Conservation (phyloP, 257 asterid genomes). For the Gynochthodes officinalis region DNA sequence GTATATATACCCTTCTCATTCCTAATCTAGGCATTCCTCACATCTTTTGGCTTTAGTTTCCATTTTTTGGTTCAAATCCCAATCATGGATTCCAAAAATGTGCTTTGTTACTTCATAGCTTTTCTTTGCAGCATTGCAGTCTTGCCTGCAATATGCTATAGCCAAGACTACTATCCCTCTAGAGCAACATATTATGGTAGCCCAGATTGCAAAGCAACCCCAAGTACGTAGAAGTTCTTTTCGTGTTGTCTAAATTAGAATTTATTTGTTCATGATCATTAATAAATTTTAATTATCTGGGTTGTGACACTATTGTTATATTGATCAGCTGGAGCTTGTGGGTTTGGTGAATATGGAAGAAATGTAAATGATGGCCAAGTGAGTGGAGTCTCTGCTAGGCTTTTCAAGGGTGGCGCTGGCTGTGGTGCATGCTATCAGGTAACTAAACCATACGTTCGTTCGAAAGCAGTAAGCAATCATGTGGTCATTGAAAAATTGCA, state of each 20-base stretch:
- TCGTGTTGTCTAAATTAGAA: too few species aligned
- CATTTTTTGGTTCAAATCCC: background rate
- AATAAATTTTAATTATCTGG: too few species aligned
- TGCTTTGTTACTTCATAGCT: background rate
- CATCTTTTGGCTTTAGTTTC: too few species aligned
- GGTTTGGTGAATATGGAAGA: too few species aligned
- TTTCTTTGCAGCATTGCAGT: constrained; percentile 15
- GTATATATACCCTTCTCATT: constrained; percentile 22
- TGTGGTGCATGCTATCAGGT: constrained; percentile 90
- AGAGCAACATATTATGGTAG: constrained; percentile 91
- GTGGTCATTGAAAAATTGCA: too few species aligned
- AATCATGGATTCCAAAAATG: constrained; percentile 17
- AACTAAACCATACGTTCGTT: background rate
- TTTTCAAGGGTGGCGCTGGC: constrained; percentile 59
- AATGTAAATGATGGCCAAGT: constrained; percentile 53
- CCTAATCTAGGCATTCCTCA: background rate
- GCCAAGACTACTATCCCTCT: constrained; percentile 36
- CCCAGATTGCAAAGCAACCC: constrained; percentile 62
- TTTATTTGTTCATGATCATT: too few species aligned
- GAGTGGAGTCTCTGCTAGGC: constrained; percentile 65
- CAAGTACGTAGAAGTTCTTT: constrained; percentile 63
- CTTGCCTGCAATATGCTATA: constrained; percentile 28
- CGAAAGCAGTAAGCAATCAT: too few species aligned
- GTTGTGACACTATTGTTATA: too few species aligned
- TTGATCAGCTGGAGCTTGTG: constrained; percentile 73